Evolutionary conservation across 2,329 filamentous ascomycete genomes (phyloP).

Genomic region (Trichophyton simii): DNA sequence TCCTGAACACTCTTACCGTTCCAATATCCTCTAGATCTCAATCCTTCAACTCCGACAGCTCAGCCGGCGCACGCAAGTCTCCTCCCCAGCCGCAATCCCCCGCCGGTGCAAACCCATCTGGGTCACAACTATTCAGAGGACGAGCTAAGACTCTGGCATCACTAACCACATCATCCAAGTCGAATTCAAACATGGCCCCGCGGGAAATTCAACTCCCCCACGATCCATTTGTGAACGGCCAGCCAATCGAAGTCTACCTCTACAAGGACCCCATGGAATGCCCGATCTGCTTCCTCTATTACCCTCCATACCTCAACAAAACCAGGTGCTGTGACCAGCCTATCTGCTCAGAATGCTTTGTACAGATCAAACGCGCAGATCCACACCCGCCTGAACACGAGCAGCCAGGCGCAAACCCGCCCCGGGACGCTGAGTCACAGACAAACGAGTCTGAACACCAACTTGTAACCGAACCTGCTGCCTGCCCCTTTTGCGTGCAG

Average conservation of each 20-base stretch:
- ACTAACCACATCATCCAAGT: slow-evolving; percentile 62
- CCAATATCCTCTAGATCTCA: slow-evolving; percentile 66
- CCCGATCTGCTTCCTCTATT: slow-evolving; percentile 92
- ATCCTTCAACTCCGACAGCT: slow-evolving; percentile 64
- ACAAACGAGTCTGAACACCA: slow-evolving; percentile 41
- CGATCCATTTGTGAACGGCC: slow-evolving; percentile 87
- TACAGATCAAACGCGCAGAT: slow-evolving; percentile 92
- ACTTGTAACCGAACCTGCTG: slow-evolving; percentile 79
- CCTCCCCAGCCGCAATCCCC: slow-evolving; percentile 30
- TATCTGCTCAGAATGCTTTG: slow-evolving; percentile 97
- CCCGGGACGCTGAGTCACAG: slow-evolving; percentile 22
- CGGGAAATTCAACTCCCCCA: slow-evolving; percentile 68
- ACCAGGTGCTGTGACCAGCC: slow-evolving; percentile 91
- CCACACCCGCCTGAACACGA: slow-evolving; percentile 77
- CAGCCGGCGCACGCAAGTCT: slow-evolving; percentile 48
- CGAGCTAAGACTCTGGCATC: slow-evolving; percentile 82
- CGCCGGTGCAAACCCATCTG: slow-evolving; percentile 37
- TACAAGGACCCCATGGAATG: slow-evolving; percentile 89
- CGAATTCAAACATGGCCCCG: slow-evolving; percentile 59
- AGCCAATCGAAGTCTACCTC: slow-evolving; percentile 78
- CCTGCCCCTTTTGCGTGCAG: slow-evolving; percentile 89
- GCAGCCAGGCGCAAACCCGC: slow-evolving; percentile 30
- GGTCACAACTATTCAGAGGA: slow-evolving; percentile 57
- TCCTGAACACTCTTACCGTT: slow-evolving; percentile 61
- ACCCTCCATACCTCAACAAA: slow-evolving; percentile 85